Evolutionary conservation across 805 yeast genomes (phyloP), one percentile per base, ranked within the genome.

Genomic region (Cyberlindnera euphorbiiphila): DNA sequence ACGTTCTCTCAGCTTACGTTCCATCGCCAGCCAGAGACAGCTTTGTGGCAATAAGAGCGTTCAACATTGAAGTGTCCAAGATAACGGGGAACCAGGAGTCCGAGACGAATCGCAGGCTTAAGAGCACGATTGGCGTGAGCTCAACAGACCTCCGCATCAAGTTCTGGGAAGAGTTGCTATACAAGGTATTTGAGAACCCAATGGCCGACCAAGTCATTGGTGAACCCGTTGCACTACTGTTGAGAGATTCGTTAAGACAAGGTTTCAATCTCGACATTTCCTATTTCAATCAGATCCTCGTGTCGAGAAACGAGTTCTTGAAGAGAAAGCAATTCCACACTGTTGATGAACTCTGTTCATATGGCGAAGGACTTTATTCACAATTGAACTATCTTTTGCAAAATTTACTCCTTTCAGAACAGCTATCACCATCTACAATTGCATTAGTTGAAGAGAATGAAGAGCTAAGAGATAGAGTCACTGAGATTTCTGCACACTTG

Each of bases 351-450:
- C 68, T 86, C 44, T 82, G 88, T 34, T 72, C 85, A 1, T 80
- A 72, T 51, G 95, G 95, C 1, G 95, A 86, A 59, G 93, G 91
- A 1, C 74, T 82, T 0, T 71, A 71, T 49, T 81, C 94, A 2
- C 93, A 84, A 56, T 61, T 83, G 50, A 79, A 79, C 50, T 85
- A 86, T 49, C 60, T 80, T 12, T 66, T 77, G 8, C 86, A 80
- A 49, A 76, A 77, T 5, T 60, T 77, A 12, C 49, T 80, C 26
- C 55, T 80, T n/a, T 73, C 82, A 4, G 77, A 78, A 2, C 59
- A 64, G 3, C 62, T 79, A 7, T 69, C 81, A 2, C 85, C 85
- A 0, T 72, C 78, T 1, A 67, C 75, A 0, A 67, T 73, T 11
- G 55, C 60, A 27, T 52, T 77, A 22, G 56, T 82, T 23, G 76